Percentiles rank a stretch among this genome's conserved stretches.
Evolutionary conservation across 768 basidiomycete species (phyloP).

Genomic region (Saitozyma sp.): DNA sequence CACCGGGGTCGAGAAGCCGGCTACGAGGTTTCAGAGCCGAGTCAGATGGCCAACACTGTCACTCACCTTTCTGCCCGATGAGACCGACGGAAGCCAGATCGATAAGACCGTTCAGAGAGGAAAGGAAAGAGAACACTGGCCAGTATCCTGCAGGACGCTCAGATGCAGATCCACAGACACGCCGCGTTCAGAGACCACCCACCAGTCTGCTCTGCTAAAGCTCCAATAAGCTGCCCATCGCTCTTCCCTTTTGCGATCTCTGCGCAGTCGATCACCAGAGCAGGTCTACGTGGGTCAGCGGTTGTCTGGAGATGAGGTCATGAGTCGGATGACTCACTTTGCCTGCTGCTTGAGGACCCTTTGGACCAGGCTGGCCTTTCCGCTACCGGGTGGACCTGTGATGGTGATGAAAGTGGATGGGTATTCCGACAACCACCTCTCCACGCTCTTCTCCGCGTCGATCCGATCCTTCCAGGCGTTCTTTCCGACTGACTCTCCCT

Average conservation of each 20-base stretch:
- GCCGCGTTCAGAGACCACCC: slow-evolving; percentile 53
- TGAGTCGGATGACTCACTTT: slow-evolving; percentile 32
- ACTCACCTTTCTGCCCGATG: slow-evolving; percentile 87
- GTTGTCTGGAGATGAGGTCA: background rate
- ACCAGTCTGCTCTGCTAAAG: slow-evolving; percentile 78
- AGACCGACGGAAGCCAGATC: slow-evolving; percentile 89
- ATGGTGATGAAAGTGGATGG: slow-evolving; percentile 64
- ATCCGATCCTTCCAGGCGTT: slow-evolving; percentile 80
- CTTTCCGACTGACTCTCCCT: slow-evolving; percentile 39
- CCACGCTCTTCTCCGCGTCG: slow-evolving; percentile 69
- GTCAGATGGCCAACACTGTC: background rate
- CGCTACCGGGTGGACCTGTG: slow-evolving; percentile 55
- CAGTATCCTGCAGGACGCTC: slow-evolving; percentile 54
- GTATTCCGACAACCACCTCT: slow-evolving; percentile 71
- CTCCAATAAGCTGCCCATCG: slow-evolving; percentile 67
- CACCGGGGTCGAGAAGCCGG: slow-evolving; percentile 76
- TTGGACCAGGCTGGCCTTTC: slow-evolving; percentile 53
- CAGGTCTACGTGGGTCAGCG: slow-evolving; percentile 56
- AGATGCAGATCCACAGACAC: background rate
- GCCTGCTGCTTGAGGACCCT: slow-evolving; percentile 49
- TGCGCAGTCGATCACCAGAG: slow-evolving; percentile 79
- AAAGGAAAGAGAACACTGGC: slow-evolving; percentile 82
- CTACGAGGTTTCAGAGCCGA: slow-evolving; percentile 53
- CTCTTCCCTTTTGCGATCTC: slow-evolving; percentile 63
- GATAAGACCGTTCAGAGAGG: slow-evolving; percentile 75